phyloP scores from a whole-genome alignment of 2,329 filamentous ascomycete genomes.

The Akanthomyces muscarius region DNA sequence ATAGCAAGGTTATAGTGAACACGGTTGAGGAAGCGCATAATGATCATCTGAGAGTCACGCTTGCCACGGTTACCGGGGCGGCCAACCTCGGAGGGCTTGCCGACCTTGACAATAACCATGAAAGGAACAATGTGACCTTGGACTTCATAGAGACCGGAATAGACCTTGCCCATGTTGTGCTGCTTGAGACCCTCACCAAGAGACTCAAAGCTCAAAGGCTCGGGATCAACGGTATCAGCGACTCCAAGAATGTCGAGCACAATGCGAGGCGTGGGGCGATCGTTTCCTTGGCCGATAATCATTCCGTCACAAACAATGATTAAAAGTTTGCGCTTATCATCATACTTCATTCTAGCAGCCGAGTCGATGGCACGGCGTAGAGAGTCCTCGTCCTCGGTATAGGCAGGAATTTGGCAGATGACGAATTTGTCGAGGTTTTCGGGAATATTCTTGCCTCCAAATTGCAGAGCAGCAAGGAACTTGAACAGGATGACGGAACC shows the following conservation, averaged over 20 bases:
- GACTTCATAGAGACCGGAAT: conserved; percentile 95
- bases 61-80: conserved; percentile 97
- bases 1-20: conserved; percentile 97
- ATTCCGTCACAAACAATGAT: conserved; percentile 95
- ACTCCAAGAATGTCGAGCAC: conserved; percentile 96
- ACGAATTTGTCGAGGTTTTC: conserved; percentile 98
- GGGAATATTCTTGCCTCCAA: conserved; percentile 82
- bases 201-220: conserved; percentile 93
- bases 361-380: conserved; percentile 96
- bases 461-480: conserved; percentile 93
- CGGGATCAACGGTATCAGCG: conserved; percentile 86
- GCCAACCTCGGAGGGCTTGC: conserved; percentile 93
- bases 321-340: conserved; percentile 95
- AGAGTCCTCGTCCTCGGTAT: conserved; percentile 97
- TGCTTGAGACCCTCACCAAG: conserved; percentile 94
- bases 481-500: conserved; percentile 87
- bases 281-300: conserved; percentile 99
- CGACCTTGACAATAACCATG: conserved; percentile 93
- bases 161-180: conserved; percentile 99
- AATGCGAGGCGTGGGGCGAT: conserved; percentile 89
- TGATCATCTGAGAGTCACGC: conserved; percentile 96
- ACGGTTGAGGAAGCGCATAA: conserved; percentile 99
- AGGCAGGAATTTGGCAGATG: conserved; percentile 95
- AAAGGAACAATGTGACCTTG: conserved; percentile 98
- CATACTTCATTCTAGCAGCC: conserved; percentile 89